Percentiles rank a stretch among this genome's conserved stretches.
Conservation (phyloP, 768 basidiomycete genomes). For the Xanthoconium stramineum region DNA sequence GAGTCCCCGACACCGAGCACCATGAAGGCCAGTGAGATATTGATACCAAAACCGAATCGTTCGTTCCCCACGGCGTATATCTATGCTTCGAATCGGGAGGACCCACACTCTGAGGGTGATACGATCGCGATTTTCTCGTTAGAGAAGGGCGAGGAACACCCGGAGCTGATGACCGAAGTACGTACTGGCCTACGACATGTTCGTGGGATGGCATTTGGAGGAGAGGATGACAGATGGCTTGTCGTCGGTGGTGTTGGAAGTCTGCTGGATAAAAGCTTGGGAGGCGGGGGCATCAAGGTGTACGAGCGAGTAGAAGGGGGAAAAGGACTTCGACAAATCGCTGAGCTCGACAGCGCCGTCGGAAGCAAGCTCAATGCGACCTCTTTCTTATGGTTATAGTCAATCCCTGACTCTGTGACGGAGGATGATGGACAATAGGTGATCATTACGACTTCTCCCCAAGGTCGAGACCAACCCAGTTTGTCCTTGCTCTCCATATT, state of each 20-base stretch:
- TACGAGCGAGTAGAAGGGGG: slow-evolving; percentile 66
- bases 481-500: slow-evolving; percentile 54
- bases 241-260: slow-evolving; percentile 54
- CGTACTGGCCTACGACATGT: slow-evolving; percentile 68
- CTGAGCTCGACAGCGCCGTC: slow-evolving; percentile 33
- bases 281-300: slow-evolving; percentile 67
- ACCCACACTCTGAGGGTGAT: slow-evolving; percentile 67
- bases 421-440: too few species aligned
- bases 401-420: too few species aligned
- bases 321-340: slow-evolving; percentile 51
- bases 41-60: slow-evolving; percentile 52
- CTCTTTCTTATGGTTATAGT: slow-evolving; percentile 36
- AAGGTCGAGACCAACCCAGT: slow-evolving; percentile 70
- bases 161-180: slow-evolving; percentile 58
- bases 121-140: slow-evolving; percentile 67
- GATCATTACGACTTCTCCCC: slow-evolving; percentile 33
- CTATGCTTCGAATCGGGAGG: slow-evolving; percentile 74
- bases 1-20: slow-evolving; percentile 41
- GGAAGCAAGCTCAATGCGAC: slow-evolving; percentile 37
- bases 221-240: slow-evolving; percentile 57
- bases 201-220: slow-evolving; percentile 67
- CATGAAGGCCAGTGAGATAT: slow-evolving; percentile 70
- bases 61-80: slow-evolving; percentile 56
- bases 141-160: slow-evolving; percentile 37
- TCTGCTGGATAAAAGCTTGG: slow-evolving; percentile 47